These are phyloP conservation scores for Calvatia gigantea DNA, from an alignment of 768 basidiomycete genomes.

Conservation along the genomic window DNA sequence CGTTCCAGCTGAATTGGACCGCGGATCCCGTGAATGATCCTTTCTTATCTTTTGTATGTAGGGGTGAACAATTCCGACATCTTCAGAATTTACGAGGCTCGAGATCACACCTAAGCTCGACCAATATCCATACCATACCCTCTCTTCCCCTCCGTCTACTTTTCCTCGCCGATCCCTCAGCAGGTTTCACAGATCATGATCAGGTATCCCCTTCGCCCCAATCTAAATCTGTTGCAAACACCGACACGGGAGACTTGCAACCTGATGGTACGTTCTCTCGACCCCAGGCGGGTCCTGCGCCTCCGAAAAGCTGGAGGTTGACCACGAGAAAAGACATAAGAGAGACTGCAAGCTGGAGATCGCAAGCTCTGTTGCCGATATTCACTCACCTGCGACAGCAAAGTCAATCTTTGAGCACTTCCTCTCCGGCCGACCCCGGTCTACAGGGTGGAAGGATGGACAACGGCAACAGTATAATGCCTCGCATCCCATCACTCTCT, in stretches of 20 bases:
- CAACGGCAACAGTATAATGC: neutral
- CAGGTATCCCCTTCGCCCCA: conserved; percentile 1
- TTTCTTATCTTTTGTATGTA: conserved; percentile 25
- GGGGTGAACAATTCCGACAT: conserved; percentile 73
- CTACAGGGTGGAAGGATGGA: neutral
- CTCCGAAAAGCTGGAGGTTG: conserved; percentile 58
- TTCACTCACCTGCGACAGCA: conserved; percentile 27
- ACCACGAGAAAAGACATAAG: conserved; percentile 24
- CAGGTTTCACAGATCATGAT: conserved; percentile 9
- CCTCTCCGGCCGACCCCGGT: neutral
- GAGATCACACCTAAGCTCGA: conserved; percentile 25
- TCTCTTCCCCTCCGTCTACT: conserved; percentile 40
- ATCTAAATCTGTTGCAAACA: neutral
- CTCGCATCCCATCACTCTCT: conserved; percentile 46
- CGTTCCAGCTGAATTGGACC: neutral
- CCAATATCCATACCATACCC: conserved; percentile 35
- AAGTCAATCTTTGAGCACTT: conserved; percentile 15
- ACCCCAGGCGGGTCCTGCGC: conserved; percentile 39
- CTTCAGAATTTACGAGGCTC: conserved; percentile 49
- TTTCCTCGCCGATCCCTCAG: conserved; percentile 24
- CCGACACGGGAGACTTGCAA: neutral
- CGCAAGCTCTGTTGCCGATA: conserved; percentile 51
- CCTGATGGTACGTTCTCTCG: conserved; percentile 8
- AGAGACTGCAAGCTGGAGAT: conserved; percentile 44
- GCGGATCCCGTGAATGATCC: neutral